These are phyloP conservation scores for Diutina mesorugosa DNA, from an alignment of 1,139 yeast genomes.

Conservation along the genomic window DNA sequence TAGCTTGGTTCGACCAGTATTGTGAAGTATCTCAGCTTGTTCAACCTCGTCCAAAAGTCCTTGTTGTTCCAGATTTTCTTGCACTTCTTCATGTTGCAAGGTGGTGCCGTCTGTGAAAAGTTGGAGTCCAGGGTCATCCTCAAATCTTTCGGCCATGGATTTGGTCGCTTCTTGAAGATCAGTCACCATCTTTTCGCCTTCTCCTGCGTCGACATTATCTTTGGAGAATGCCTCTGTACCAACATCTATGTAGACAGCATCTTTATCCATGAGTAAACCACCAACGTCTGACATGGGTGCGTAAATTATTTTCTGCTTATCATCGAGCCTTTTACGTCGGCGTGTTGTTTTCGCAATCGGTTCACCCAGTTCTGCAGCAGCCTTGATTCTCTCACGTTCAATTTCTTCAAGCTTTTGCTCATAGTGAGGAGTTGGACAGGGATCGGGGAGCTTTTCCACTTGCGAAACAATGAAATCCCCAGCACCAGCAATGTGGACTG, in stretches of 20 bases:
- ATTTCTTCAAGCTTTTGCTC: constrained; percentile 76
- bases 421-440: constrained; percentile 93
- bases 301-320: constrained; percentile 83
- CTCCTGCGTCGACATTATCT: constrained; percentile 50
- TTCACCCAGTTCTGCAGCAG: constrained; percentile 49
- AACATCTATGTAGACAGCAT: constrained; percentile 91
- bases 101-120: constrained; percentile 51
- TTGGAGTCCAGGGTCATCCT: constrained; percentile 60
- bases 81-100: constrained; percentile 27
- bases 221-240: constrained; percentile 58
- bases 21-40: constrained; percentile 9
- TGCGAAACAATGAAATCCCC: constrained; percentile 74
- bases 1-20: constrained; percentile 43
- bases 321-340: constrained; percentile 81
- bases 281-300: constrained; percentile 99
- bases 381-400: constrained; percentile 57
- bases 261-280: constrained; percentile 92
- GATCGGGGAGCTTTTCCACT: constrained; percentile 89
- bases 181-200: constrained; percentile 73
- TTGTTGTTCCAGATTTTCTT: constrained; percentile 14
- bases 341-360: constrained; percentile 33
- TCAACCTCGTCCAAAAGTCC: constrained; percentile 11
- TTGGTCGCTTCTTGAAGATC: constrained; percentile 60
- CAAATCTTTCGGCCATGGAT: constrained; percentile 48
- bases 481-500: constrained; percentile 89